Percentiles rank a stretch among this genome's conserved stretches.
Evolutionary conservation across 495 filamentous ascomycete genomes (phyloP).

Genomic region (Penicillium coffeae): DNA sequence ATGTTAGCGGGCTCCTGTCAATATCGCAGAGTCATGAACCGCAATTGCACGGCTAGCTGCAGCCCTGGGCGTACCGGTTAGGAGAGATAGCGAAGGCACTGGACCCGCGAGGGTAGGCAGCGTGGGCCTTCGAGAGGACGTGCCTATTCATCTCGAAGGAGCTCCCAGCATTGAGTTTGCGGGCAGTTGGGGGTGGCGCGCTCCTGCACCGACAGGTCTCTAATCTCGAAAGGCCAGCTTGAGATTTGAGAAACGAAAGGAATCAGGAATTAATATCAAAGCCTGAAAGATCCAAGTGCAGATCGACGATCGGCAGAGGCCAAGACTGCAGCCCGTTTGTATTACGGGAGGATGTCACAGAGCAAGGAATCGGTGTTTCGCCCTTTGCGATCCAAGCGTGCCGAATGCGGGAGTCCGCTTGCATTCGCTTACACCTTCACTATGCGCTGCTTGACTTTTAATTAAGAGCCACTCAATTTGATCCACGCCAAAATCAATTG

Average conservation of each 20-base stretch:
- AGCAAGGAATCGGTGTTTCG: slow-evolving; percentile 9
- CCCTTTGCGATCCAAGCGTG: slow-evolving; percentile 1
- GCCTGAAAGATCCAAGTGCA: too few relatives aligned
- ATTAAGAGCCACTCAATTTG: too few relatives aligned
- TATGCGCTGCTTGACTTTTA: too few relatives aligned
- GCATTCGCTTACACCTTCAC: slow-evolving; percentile 6
- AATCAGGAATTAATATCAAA: too few relatives aligned
- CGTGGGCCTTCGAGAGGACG: slow-evolving; percentile 74
- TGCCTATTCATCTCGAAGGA: slow-evolving; percentile 51
- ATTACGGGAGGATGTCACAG: slow-evolving; percentile 2
- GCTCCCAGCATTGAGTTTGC: slow-evolving; percentile 21
- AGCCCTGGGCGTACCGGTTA: slow-evolving; percentile 62
- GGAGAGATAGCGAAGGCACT: slow-evolving; percentile 82
- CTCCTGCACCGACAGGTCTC: neutral
- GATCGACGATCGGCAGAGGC: neutral
- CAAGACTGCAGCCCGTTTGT: too few relatives aligned
- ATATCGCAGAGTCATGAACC: neutral
- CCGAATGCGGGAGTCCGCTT: slow-evolving; percentile 30
- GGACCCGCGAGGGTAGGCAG: slow-evolving; percentile 57
- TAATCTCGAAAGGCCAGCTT: slow-evolving; percentile 10
- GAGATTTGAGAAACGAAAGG: neutral
- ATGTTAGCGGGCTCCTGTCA: slow-evolving; percentile 6
- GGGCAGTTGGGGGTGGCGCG: neutral
- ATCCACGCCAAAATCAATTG: too few relatives aligned
- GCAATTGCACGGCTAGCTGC: slow-evolving; percentile 2